These are phyloP conservation scores for Vitis rotundifolia DNA, from an alignment of 164 flowering plant genomes.

Conservation along the genomic window DNA sequence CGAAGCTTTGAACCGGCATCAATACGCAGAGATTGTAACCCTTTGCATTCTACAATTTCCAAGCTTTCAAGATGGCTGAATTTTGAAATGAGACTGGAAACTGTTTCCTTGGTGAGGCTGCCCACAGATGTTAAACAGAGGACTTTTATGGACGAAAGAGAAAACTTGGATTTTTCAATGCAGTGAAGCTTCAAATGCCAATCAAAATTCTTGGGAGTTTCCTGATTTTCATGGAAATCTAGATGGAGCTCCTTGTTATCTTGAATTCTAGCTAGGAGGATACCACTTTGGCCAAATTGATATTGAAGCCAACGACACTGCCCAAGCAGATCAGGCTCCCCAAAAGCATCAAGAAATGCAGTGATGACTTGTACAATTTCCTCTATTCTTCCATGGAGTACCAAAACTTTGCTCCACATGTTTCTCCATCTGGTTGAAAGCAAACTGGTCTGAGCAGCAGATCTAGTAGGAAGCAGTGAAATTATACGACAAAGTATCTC, in stretches of 20 bases:
- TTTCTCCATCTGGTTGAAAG: constrained; percentile 24
- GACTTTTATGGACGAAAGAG: not conserved
- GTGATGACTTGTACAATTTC: constrained; percentile 8
- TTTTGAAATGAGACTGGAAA: not conserved
- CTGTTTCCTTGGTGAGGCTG: not conserved
- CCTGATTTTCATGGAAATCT: constrained; percentile 17
- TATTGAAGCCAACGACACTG: constrained; percentile 16
- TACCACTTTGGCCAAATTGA: constrained; percentile 13
- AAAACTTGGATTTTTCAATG: no score
- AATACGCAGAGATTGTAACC: not conserved
- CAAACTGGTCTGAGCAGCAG: constrained; percentile 22
- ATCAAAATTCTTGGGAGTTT: constrained; percentile 4
- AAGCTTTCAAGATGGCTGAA: not conserved
- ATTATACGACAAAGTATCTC: constrained; percentile 21
- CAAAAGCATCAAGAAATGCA: constrained; percentile 8
- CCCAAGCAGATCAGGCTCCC: constrained; percentile 17
- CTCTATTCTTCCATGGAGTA: constrained; percentile 17
- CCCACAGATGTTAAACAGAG: constrained; percentile 1
- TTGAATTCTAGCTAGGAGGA: constrained; percentile 14
- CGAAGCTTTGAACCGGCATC: not conserved
- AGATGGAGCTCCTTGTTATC: constrained; percentile 18
- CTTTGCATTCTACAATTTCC: not conserved
- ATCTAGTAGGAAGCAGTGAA: constrained; percentile 22
- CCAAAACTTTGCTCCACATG: constrained; percentile 18
- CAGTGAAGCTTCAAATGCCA: constrained; percentile 14